A percentile compares a stretch with the other conserved stretches of the same genome.
Conservation (phyloP, 2,329 filamentous ascomycete genomes). For the Didymella segeticola region DNA sequence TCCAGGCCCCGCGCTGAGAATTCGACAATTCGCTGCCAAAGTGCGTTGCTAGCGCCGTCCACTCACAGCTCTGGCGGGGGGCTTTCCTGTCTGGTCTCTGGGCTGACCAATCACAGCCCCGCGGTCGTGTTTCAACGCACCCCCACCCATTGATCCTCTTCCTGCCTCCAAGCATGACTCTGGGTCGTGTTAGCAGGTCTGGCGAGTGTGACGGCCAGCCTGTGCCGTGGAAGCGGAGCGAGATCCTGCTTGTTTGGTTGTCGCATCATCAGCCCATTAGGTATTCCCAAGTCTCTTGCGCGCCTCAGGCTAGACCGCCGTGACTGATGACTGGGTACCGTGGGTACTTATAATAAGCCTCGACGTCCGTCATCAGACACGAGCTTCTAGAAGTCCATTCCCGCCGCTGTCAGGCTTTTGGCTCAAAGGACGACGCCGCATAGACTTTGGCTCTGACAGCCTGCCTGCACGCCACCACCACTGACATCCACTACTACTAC, state of each 20-base stretch:
- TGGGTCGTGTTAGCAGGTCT: constrained; percentile 1
- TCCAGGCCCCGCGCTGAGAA: constrained; percentile 23
- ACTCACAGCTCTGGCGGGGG: too few species aligned
- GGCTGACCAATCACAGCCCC: constrained; percentile 5
- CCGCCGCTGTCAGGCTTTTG: constrained; percentile 20
- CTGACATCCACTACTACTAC: too few species aligned
- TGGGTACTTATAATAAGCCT: constrained; percentile 26
- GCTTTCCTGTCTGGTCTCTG: too few species aligned
- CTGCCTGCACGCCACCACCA: too few species aligned
- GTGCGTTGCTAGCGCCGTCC: constrained; percentile 17
- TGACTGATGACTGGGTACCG: too few species aligned
- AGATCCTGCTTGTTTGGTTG: constrained; percentile 3
- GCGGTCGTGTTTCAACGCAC: constrained; percentile 9
- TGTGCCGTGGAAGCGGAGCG: constrained; percentile 8
- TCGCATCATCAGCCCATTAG: constrained; percentile 2
- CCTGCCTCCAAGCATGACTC: too few species aligned
- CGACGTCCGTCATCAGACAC: constrained; percentile 13
- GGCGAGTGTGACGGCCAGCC: constrained; percentile 6
- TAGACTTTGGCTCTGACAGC: background rate
- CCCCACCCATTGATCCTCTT: constrained; percentile 4
- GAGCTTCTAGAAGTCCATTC: constrained; percentile 19
- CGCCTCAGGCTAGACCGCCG: background rate
- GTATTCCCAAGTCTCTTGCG: too few species aligned
- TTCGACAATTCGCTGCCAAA: constrained; percentile 8
- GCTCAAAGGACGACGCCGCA: too few species aligned